Conservation (phyloP, 768 basidiomycete genomes). For the Thelephora ganbajun region DNA sequence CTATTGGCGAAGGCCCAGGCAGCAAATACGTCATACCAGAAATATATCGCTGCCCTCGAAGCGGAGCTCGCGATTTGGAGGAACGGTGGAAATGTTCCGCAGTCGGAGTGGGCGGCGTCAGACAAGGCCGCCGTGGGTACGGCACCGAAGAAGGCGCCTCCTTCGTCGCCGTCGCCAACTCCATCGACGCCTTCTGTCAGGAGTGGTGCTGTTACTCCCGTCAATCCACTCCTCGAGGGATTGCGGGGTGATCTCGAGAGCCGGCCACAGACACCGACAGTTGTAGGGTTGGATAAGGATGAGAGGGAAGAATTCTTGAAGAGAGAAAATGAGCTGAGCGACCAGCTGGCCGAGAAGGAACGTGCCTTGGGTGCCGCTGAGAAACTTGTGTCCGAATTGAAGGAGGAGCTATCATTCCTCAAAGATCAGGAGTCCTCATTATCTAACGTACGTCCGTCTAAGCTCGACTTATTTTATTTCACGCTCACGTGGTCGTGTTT, state of each 20-base stretch:
- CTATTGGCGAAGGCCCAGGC: slow-evolving; percentile 82
- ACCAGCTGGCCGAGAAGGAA: slow-evolving; percentile 87
- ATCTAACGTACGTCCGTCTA: slow-evolving; percentile 41
- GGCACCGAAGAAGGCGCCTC: slow-evolving; percentile 29
- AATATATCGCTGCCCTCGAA: slow-evolving; percentile 82
- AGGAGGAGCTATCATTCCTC: slow-evolving; percentile 78
- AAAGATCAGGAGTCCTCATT: slow-evolving; percentile 80
- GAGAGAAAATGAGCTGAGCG: slow-evolving; percentile 92
- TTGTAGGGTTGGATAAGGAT: slow-evolving; percentile 82
- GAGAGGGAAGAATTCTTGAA: slow-evolving; percentile 95
- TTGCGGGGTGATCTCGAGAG: slow-evolving; percentile 62
- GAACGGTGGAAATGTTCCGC: slow-evolving; percentile 71
- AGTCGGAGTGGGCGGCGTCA: slow-evolving; percentile 64
- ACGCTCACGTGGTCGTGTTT: background rate
- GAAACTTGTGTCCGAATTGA: slow-evolving; percentile 77
- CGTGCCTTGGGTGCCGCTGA: slow-evolving; percentile 64
- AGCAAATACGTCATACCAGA: slow-evolving; percentile 70
- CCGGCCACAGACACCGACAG: slow-evolving; percentile 86
- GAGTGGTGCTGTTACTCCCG: slow-evolving; percentile 46
- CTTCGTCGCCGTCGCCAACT: slow-evolving; percentile 34
- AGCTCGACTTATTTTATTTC: slow-evolving; percentile 1
- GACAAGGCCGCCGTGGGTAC: slow-evolving; percentile 41
- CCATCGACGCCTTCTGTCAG: slow-evolving; percentile 45
- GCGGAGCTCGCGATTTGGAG: slow-evolving; percentile 88
- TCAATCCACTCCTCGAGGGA: slow-evolving; percentile 60